A percentile compares a stretch with the other conserved stretches of the same genome.
These are phyloP conservation scores for Tricholoma hemisulphureum DNA, from an alignment of 768 basidiomycete species.

Conservation along the genomic window DNA sequence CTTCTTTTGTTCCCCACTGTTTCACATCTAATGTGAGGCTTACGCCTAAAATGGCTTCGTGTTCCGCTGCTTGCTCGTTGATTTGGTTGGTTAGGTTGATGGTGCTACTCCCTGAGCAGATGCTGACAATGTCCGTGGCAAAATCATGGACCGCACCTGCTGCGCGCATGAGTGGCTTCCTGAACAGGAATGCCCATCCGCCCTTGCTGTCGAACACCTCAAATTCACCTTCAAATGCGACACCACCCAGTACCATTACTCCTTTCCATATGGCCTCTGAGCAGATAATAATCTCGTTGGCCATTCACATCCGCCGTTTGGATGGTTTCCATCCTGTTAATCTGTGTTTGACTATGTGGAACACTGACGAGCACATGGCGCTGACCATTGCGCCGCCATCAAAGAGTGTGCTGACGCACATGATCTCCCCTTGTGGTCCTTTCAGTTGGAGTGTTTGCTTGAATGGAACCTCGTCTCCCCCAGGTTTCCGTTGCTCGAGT, in stretches of 20 bases:
- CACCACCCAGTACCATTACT: constrained; percentile 10
- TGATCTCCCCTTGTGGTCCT: too few relatives aligned
- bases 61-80: too few relatives aligned
- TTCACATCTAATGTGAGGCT: too few relatives aligned
- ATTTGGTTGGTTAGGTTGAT: neutral
- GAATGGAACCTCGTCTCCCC: too few relatives aligned
- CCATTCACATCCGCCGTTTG: constrained; percentile 27
- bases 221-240: constrained; percentile 6
- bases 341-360: constrained; percentile 6
- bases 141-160: neutral
- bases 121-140: neutral
- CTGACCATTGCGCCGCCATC: too few relatives aligned
- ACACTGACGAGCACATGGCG: constrained; percentile 19
- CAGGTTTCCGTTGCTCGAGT: too few relatives aligned
- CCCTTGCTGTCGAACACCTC: constrained; percentile 22
- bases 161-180: neutral
- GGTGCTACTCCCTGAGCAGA: neutral
- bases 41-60: neutral
- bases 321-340: constrained; percentile 7
- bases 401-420: too few relatives aligned
- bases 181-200: too few relatives aligned
- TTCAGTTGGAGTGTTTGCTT: too few relatives aligned
- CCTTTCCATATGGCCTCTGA: constrained; percentile 22
- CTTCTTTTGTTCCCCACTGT: too few relatives aligned
- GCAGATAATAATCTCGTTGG: constrained; percentile 22